These are phyloP conservation scores for Sclerotinia minor DNA, from an alignment of 2,329 filamentous ascomycete genomes.

Conservation along the genomic window DNA sequence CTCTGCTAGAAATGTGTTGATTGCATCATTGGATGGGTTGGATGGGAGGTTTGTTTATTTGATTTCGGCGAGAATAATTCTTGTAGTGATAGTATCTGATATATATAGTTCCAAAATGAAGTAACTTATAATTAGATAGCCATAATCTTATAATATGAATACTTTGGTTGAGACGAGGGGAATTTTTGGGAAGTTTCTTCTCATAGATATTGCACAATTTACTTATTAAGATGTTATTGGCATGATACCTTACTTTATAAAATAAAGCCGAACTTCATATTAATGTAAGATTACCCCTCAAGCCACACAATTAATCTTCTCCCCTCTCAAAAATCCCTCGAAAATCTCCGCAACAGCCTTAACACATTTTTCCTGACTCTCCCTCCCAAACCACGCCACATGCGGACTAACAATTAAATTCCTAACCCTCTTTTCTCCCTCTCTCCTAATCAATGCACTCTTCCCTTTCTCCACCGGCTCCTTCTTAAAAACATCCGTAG, in stretches of 20 bases:
- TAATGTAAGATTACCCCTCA: background rate
- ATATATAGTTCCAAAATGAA: no score
- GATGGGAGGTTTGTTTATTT: no score
- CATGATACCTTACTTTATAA: background rate
- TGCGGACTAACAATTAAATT: conserved; percentile 16
- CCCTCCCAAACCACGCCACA: conserved; percentile 18
- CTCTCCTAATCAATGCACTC: background rate
- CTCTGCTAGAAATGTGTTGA: background rate
- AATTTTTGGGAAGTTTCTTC: no score
- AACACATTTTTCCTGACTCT: conserved; percentile 17
- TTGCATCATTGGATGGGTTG: no score
- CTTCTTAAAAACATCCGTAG: conserved; percentile 10
- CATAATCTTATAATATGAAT: no score
- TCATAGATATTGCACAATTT: no score
- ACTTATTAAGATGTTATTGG: no score
- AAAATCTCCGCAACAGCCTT: background rate
- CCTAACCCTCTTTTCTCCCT: background rate
- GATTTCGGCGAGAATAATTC: no score
- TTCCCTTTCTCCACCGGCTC: background rate
- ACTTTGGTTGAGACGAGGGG: no score
- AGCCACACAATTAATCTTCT: background rate
- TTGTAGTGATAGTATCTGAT: accelerated
- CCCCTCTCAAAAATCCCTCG: background rate
- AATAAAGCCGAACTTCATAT: background rate
- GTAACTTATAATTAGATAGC: no score